Base-by-base conservation (phyloP, 148 eudicot genomes). In the Chenopodium quinoa region DNA sequence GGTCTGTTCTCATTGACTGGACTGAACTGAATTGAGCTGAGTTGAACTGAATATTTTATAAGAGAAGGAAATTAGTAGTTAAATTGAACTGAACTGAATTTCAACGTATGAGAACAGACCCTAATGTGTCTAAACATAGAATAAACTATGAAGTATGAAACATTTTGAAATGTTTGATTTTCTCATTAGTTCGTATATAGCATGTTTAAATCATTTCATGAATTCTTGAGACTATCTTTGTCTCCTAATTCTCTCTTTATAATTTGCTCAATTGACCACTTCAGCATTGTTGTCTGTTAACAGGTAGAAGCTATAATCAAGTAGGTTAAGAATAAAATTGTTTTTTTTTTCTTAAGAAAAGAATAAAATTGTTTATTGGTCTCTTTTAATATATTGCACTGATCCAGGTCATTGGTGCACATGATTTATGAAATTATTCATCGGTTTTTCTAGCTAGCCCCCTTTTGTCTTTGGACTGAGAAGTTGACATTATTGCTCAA, bases 361-460 rank as follows among this genome's bases (percentile, higher is more conserved):
- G 29, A 65, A 11, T 48, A 48, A 37, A 40, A 40, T 40, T 5
- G 44, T 40, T 6, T 6, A 40, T 40, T 5, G 8, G 8, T 40
- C 7, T 40, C 7, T 50, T 50, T 50, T 9, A 12, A 12, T 9
- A 12, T 10, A 50, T 9, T 50, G 54, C 54, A 50, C 54, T 50
- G 54, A 50, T 50, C 54, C 54, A 50, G 54, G 54, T 50, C 54
- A 82, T 83, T 63, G 50, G 40, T 65, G 69, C 74, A 73, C 79
- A 83, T 83, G 78, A 14, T 58, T 19, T 20, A 58, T 58, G 20
- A 58, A 58, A 58, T 58, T 1, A 17, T 58, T 58, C 17, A 12
- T 58, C 63, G 17, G 23, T 56, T 58, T 40, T 58, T 50, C 54
- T 50, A 48, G 52, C 52, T 48, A 48, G 14, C 52, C 52, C 62